Evolutionary conservation across 257 asterid species (phyloP), one percentile per base, ranked within the genome.

Genomic region (Forsythia viridissima): DNA sequence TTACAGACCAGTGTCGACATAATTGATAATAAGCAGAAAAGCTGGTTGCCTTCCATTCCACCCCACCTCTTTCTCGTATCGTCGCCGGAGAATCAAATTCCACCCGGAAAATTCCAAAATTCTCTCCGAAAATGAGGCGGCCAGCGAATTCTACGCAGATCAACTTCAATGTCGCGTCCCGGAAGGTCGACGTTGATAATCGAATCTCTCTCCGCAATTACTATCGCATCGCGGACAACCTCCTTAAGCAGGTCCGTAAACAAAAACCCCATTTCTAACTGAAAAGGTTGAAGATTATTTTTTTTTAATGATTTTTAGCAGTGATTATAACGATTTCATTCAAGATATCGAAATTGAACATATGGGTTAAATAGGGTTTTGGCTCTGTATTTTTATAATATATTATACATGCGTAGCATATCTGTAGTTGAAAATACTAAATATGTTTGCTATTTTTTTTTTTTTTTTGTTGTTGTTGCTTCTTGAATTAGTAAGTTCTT

Each of bases 211-310:
- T 94, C 67, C 94, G 97, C 71, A 89, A 89, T 75, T 94, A 93
- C 86, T 94, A 90, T 77, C 92, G 97, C 42, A 91, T 94, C 81
- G 98, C 99, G 3, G 91, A 93, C 82, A 90, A 86, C 84, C 96
- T 93, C 82, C 99, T 94, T 85, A 91, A 86, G 75, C 99, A 94
- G 98, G 98, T 94, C 16, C 8, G 65, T 15, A 61, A 21, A 44
- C 70, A 51, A 78, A n/a, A 73, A 24, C 51, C n/a, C 9, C 41
- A 6, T 66, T 24, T 57, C 72, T 59, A 18, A 38, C 34, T 12
- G 15, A 36, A 63, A 51, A 4, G 66, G 10, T 46, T 61, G 74
- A 12, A 70, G 4, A 16, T 77, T 71, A 24, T 13, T 39, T 34
- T 40, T 40, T 21, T 16, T 4, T 43, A 39, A 69, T 39, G 11